These are phyloP conservation scores for Wickerhamiella musiphila DNA, from an alignment of 805 yeast species.

Conservation along the genomic window DNA sequence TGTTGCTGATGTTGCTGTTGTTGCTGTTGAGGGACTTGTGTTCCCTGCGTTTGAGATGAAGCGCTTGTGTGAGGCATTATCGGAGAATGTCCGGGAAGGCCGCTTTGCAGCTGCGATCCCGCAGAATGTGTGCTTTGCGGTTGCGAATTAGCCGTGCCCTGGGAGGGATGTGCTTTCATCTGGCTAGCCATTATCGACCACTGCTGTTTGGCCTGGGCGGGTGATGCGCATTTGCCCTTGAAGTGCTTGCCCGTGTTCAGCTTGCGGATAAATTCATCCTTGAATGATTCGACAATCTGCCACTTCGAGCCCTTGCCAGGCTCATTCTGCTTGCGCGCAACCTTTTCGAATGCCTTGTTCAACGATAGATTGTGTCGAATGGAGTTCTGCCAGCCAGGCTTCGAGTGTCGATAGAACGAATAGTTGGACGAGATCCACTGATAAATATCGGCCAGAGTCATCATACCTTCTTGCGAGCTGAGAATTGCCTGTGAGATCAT, in stretches of 20 bases:
- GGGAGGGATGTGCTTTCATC: too few species aligned
- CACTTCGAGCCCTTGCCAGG: conserved; percentile 99
- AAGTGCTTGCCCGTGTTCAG: conserved; percentile 28
- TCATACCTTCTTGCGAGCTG: conserved; percentile 70
- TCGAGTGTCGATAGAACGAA: conserved; percentile 80
- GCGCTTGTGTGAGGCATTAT: conserved; percentile 6
- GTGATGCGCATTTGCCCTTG: conserved; percentile 7
- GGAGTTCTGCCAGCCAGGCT: conserved; percentile 97
- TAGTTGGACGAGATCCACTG: conserved; percentile 77
- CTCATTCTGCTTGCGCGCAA: conserved; percentile 85
- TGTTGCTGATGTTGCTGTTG: conserved; percentile 4
- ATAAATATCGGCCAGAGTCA: conserved; percentile 82
- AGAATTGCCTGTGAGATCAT: conserved; percentile 96
- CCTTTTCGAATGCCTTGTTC: conserved; percentile 95
- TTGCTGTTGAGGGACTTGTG: conserved; percentile 3
- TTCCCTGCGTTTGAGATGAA: conserved; percentile 13
- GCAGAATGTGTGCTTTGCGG: too few species aligned
- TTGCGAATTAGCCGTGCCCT: too few species aligned
- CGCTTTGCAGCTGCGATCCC: too few species aligned
- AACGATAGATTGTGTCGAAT: conserved; percentile 87
- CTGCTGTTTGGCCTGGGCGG: background rate
- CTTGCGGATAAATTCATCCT: conserved; percentile 67
- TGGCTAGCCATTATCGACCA: too few species aligned
- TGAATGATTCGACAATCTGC: conserved; percentile 79
- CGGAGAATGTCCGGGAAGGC: background rate